These are phyloP conservation scores for Mortierella alpina DNA, from an alignment of 192 early-diverging fungal species.

Conservation along the genomic window DNA sequence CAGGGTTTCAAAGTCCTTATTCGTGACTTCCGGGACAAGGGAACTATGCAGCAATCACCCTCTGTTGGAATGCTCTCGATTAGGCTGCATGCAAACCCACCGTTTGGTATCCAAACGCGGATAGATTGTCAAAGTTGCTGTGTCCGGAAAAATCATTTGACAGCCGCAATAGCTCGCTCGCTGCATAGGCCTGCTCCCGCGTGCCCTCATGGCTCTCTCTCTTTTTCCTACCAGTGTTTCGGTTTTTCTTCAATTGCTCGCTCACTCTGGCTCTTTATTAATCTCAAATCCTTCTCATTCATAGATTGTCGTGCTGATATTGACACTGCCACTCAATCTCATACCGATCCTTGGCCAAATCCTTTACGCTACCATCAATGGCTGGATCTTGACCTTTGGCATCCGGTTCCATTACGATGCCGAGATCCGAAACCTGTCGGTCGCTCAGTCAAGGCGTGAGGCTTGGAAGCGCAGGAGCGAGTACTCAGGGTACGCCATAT, in stretches of 20 bases:
- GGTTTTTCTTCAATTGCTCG: not conserved
- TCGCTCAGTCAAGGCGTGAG: slow-evolving; percentile 54
- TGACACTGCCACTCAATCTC: slow-evolving; percentile 70
- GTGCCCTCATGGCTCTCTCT: too few relatives aligned
- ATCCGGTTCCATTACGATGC: slow-evolving; percentile 61
- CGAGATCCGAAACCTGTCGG: slow-evolving; percentile 58
- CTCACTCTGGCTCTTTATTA: not conserved
- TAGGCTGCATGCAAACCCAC: not conserved
- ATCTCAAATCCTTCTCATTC: not conserved
- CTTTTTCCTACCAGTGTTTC: too few relatives aligned
- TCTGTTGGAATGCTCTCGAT: not conserved
- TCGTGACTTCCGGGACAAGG: slow-evolving; percentile 18
- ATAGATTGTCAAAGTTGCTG: too few relatives aligned
- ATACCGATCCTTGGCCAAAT: slow-evolving; percentile 67
- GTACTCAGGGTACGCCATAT: slow-evolving; percentile 35
- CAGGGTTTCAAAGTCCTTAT: slow-evolving; percentile 23
- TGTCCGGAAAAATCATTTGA: too few relatives aligned
- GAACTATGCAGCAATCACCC: too few relatives aligned
- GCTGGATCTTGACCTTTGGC: slow-evolving; percentile 61
- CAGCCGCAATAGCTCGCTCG: too few relatives aligned
- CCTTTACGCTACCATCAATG: slow-evolving; percentile 60
- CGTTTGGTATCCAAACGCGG: too few relatives aligned
- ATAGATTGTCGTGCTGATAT: slow-evolving; percentile 61
- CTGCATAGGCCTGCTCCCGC: too few relatives aligned
- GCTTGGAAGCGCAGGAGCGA: slow-evolving; percentile 57